Percentiles rank a stretch among this genome's conserved stretches.
These are phyloP conservation scores for Fusarium sp. DNA, from an alignment of 2,329 filamentous ascomycete species.

Conservation along the genomic window DNA sequence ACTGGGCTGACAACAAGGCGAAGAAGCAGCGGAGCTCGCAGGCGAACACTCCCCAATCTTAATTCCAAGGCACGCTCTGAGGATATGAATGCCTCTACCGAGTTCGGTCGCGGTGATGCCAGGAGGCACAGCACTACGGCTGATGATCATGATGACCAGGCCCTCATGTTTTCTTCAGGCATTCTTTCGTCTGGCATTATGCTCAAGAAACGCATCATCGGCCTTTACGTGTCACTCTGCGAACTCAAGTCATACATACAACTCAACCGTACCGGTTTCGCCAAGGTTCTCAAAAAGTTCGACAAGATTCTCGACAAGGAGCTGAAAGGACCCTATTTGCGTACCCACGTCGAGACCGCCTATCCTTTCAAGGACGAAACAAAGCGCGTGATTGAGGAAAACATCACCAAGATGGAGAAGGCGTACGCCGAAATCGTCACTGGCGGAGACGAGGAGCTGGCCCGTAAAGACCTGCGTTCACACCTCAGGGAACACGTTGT, in stretches of 20 bases:
- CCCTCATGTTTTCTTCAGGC: conserved; percentile 71
- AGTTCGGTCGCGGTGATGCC: conserved; percentile 62
- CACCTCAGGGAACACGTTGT: conserved; percentile 97
- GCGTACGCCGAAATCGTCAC: conserved; percentile 86
- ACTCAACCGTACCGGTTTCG: conserved; percentile 95
- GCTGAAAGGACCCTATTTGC: conserved; percentile 81
- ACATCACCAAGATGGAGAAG: conserved; percentile 79
- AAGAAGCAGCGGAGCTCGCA: conserved; percentile 54
- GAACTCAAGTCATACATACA: conserved; percentile 96
- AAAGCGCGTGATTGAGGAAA: conserved; percentile 74
- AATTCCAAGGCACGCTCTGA: conserved; percentile 53
- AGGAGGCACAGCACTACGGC: conserved; percentile 74
- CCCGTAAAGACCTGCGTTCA: conserved; percentile 86
- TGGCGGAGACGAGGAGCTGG: conserved; percentile 78
- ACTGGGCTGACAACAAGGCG: conserved; percentile 64
- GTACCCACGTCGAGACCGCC: conserved; percentile 76
- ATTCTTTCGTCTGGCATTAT: conserved; percentile 77
- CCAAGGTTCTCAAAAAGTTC: conserved; percentile 97
- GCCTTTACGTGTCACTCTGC: conserved; percentile 90
- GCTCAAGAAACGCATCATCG: conserved; percentile 90
- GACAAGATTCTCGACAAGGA: conserved; percentile 93
- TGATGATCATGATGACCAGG: conserved; percentile 83
- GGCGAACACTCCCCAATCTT: conserved; percentile 54
- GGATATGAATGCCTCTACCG: conserved; percentile 71
- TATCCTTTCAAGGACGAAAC: conserved; percentile 84